A percentile compares a stretch with the other conserved stretches of the same genome.
These are phyloP conservation scores for Kodamaea sagamina DNA, from an alignment of 805 yeast species.

Conservation along the genomic window DNA sequence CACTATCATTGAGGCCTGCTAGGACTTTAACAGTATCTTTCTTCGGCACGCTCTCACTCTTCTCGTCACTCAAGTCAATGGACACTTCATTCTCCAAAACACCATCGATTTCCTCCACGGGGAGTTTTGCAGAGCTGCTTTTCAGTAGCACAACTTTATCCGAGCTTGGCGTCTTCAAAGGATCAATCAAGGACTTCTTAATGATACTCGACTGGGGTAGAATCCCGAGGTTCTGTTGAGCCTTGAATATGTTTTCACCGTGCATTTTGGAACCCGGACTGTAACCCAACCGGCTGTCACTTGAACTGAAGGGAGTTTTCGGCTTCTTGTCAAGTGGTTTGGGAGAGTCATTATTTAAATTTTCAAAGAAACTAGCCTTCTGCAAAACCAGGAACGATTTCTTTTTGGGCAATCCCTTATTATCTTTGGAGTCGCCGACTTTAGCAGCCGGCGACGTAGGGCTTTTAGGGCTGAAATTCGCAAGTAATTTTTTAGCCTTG, in stretches of 20 bases:
- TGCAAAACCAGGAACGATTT: slow-evolving; percentile 4
- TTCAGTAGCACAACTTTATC: too few species aligned
- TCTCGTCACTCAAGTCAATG: too few species aligned
- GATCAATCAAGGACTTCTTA: slow-evolving; percentile 1
- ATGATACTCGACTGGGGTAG: background rate
- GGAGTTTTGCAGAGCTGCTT: too few species aligned
- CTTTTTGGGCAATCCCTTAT: slow-evolving; percentile 5
- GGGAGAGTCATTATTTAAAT: background rate
- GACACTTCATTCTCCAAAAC: too few species aligned
- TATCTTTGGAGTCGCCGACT: background rate
- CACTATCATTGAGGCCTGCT: too few species aligned
- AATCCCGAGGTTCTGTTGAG: slow-evolving; percentile 1
- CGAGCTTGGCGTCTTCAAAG: background rate
- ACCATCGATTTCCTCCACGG: too few species aligned
- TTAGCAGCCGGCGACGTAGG: background rate
- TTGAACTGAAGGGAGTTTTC: background rate
- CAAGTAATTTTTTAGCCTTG: background rate
- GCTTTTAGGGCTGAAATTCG: background rate
- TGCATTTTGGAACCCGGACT: slow-evolving; percentile 1
- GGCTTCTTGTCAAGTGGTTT: slow-evolving; percentile 3
- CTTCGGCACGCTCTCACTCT: too few species aligned
- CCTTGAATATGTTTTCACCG: slow-evolving; percentile 3
- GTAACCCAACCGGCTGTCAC: background rate
- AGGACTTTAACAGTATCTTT: too few species aligned
- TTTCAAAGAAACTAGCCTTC: slow-evolving; percentile 5